Evolutionary conservation across 2,329 filamentous ascomycete genomes (phyloP), one percentile per base, ranked within the genome.

Genomic region (Venturia carpophila): DNA sequence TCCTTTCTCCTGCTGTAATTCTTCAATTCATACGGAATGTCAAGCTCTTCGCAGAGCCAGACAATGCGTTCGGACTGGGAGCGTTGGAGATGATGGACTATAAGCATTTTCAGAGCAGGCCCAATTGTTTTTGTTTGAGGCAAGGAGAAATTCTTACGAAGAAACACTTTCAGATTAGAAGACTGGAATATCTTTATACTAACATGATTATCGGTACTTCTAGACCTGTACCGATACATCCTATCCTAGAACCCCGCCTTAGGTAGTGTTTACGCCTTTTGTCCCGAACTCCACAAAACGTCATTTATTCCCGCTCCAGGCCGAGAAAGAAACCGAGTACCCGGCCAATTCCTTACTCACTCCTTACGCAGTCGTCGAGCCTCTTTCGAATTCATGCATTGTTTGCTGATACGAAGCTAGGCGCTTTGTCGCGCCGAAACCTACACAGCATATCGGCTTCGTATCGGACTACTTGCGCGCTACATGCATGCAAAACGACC

Each of bases 21-120:
- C 65, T 76, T 75, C 13, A 84, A 73, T 0, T 76, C 70, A 71
- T 88, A 88, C 1, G 76, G 71, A 63, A 89, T 73, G 60, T 74
- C 73, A 9, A 85, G 78, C 69, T 85, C 83, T 70, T 85, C 82
- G 71, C 80, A 81, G 42, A 85, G 77, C 79, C 82, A 84, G 68
- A 79, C 70, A 45, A 84, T 75, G 30, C 82, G 80, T 71, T 85
- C 83, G 4, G 82, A 84, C 67, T 83, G 80, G 1, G 79, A 81
- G 68, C 75, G 69, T 58, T 78, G 75, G n/a, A 85, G 79, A 69
- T 85, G 83, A 70, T 85, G 82, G 24, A 84, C 68, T 39, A 72
- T 74, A 55, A 82, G 72, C 58, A 61, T 61, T 27, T 42, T 60
- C 10, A 2, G 15, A n/a, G n/a, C n/a, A n/a, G 19, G n/a, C 19